phyloP scores from a whole-genome alignment of 257 asterid genomes.

The Scutellaria barbata region DNA sequence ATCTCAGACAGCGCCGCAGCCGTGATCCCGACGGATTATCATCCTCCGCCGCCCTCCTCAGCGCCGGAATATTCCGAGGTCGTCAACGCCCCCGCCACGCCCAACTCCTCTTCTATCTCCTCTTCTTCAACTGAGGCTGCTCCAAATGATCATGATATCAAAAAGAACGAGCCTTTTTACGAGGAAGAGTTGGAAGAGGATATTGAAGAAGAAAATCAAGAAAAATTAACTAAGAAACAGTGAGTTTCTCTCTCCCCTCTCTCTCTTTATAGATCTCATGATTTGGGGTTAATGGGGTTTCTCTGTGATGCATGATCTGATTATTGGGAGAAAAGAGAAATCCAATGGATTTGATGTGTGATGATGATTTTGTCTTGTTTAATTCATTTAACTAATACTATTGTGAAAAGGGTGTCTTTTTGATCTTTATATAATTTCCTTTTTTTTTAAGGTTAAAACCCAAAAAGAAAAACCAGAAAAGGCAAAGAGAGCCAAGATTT shows the following conservation, averaged over 20 bases:
- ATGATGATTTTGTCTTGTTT: background rate
- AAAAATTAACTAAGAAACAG: conserved; percentile 58
- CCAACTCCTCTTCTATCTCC: conserved; percentile 56
- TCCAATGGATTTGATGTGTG: conserved; percentile 40
- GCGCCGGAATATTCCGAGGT: conserved; percentile 45
- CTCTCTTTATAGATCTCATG: background rate
- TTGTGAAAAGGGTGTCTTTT: conserved; percentile 12
- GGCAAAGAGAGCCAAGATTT: conserved; percentile 79
- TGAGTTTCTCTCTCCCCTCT: conserved; percentile 30
- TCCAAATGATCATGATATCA: conserved; percentile 38
- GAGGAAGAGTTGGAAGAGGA: background rate
- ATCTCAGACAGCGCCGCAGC: conserved; percentile 24
- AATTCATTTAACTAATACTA: background rate
- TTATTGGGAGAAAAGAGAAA: conserved; percentile 28
- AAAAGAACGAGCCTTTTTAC: background rate
- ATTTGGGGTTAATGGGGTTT: conserved; percentile 21
- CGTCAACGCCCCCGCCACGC: conserved; percentile 42
- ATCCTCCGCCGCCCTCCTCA: conserved; percentile 16
- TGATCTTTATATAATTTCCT: background rate
- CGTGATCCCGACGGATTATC: background rate
- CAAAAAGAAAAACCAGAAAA: conserved; percentile 75
- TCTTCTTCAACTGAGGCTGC: conserved; percentile 72
- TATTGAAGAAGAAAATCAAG: conserved; percentile 45
- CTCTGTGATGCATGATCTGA: conserved; percentile 40
- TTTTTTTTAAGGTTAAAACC: conserved; percentile 56